These are phyloP conservation scores for Gaeumannomyces tritici DNA, from an alignment of 2,329 filamentous ascomycete genomes.

Conservation along the genomic window DNA sequence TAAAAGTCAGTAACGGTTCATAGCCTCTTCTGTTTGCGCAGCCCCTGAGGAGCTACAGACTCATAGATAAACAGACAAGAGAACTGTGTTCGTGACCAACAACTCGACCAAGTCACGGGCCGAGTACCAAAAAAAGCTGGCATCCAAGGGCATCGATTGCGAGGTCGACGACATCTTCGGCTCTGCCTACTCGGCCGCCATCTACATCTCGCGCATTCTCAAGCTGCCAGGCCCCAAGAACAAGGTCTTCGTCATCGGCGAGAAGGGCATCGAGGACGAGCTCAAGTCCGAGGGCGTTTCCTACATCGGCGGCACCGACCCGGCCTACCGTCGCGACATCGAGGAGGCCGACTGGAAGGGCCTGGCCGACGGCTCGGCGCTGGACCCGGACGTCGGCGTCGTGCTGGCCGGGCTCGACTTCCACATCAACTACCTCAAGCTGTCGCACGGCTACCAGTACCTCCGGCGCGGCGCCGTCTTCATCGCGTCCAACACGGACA, in stretches of 20 bases:
- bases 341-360: constrained; percentile 68
- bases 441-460: constrained; percentile 78
- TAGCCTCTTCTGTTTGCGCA: neutral
- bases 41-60: neutral
- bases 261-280: constrained; percentile 85
- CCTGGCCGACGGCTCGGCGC: constrained; percentile 62
- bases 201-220: constrained; percentile 93
- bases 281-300: constrained; percentile 68
- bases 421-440: constrained; percentile 91
- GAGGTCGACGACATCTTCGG: constrained; percentile 88
- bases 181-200: constrained; percentile 86
- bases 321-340: constrained; percentile 66
- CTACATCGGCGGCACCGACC: constrained; percentile 82
- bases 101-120: constrained; percentile 94
- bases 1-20: neutral
- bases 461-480: constrained; percentile 73
- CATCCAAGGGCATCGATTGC: constrained; percentile 68
- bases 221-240: constrained; percentile 67
- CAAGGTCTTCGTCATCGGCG: constrained; percentile 91
- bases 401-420: constrained; percentile 89
- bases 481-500: constrained; percentile 88
- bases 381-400: constrained; percentile 83
- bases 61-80: constrained; percentile 57
- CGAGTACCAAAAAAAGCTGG: constrained; percentile 90
- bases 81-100: constrained; percentile 93